Percentiles rank a stretch among this genome's conserved stretches.
phyloP scores from a whole-genome alignment of 2,329 filamentous ascomycete species.

The Neopestalotiopsis sp. region DNA sequence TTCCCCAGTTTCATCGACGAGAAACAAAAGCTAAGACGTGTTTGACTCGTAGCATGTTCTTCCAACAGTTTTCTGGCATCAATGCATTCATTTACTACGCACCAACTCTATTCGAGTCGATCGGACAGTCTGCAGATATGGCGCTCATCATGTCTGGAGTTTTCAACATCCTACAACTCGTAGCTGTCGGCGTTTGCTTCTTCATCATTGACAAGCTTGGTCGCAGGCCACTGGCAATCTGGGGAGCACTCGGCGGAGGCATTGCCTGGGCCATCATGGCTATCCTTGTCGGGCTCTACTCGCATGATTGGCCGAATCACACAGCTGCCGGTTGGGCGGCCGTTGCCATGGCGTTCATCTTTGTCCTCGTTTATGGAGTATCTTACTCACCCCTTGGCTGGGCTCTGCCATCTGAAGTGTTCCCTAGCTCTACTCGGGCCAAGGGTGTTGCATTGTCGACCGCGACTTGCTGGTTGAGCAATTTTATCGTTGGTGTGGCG shows the following conservation, averaged over 20 bases:
- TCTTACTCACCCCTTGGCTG: conserved; percentile 41
- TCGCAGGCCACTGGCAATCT: conserved; percentile 46
- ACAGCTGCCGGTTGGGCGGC: conserved; percentile 58
- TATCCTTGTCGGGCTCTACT: conserved; percentile 52
- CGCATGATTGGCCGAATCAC: conserved; percentile 52
- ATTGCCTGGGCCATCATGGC: conserved; percentile 58
- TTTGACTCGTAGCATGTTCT: conserved; percentile 37
- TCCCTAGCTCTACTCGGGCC: conserved; percentile 37
- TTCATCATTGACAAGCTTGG: conserved; percentile 52
- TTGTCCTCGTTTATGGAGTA: conserved; percentile 36
- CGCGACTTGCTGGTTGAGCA: conserved; percentile 40
- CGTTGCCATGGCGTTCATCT: conserved; percentile 44
- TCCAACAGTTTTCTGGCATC: conserved; percentile 47
- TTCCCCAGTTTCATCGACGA: too few relatives aligned
- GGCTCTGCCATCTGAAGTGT: conserved; percentile 42
- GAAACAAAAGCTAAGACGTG: neutral
- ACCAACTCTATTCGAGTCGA: conserved; percentile 46
- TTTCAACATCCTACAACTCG: conserved; percentile 48
- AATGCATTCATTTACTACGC: conserved; percentile 54
- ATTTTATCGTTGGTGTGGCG: conserved; percentile 50
- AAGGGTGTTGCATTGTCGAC: conserved; percentile 42
- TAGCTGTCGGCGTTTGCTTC: conserved; percentile 53
- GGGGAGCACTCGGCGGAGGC: conserved; percentile 54
- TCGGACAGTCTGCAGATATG: conserved; percentile 41
- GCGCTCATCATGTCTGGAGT: conserved; percentile 45